Percentiles rank a stretch among this genome's conserved stretches.
Conservation (phyloP, 1,284 basidiomycete genomes). For the Leucoagaricus sp. region DNA sequence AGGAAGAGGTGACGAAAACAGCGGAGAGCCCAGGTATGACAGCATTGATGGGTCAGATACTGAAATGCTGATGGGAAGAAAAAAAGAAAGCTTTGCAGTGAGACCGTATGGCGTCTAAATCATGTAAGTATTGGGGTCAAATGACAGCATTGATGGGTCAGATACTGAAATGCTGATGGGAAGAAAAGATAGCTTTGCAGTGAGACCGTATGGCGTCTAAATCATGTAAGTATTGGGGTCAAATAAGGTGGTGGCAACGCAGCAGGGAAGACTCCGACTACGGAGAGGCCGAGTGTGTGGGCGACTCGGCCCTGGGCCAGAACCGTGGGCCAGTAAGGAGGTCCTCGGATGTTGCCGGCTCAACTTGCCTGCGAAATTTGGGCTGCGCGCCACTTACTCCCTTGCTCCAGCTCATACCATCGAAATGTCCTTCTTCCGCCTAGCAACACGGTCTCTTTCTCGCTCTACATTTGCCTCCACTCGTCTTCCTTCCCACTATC, state of each 20-base stretch:
- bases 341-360: slow-evolving; percentile 11
- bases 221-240: neutral
- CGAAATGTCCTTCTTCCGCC: slow-evolving; percentile 53
- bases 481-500: slow-evolving; percentile 29
- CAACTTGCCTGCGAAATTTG: neutral
- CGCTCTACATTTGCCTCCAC: slow-evolving; percentile 32
- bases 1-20: no score
- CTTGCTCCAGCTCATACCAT: neutral
- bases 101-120: neutral
- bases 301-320: neutral
- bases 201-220: neutral
- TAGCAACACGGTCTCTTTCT: slow-evolving; percentile 43
- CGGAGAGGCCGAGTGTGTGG: neutral
- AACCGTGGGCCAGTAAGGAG: slow-evolving; percentile 3
- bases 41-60: no score
- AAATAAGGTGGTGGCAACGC: neutral
- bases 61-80: no score
- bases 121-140: neutral
- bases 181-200: neutral
- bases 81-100: neutral
- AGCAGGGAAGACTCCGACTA: neutral
- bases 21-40: neutral
- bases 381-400: slow-evolving; percentile 6
- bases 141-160: no score
- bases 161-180: no score